These are phyloP conservation scores for Chiua virens DNA, from an alignment of 768 basidiomycete species.

Conservation along the genomic window DNA sequence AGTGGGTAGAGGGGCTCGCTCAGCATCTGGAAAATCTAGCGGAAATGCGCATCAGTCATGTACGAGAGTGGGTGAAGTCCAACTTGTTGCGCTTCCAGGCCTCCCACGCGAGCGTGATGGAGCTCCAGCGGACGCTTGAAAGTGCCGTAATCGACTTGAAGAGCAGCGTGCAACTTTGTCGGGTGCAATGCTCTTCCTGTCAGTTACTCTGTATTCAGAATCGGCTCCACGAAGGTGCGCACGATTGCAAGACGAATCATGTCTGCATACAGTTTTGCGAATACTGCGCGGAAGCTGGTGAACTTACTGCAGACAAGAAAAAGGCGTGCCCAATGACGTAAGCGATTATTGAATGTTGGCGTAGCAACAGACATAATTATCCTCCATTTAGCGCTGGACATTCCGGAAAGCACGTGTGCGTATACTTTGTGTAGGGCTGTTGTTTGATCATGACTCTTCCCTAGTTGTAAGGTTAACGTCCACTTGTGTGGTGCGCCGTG, in stretches of 20 bases:
- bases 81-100: constrained; percentile 51
- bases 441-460: neutral
- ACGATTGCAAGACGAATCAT: constrained; percentile 53
- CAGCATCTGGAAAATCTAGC: constrained; percentile 41
- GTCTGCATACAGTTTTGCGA: constrained; percentile 45
- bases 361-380: neutral
- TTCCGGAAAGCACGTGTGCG: constrained; percentile 53
- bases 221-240: constrained; percentile 45
- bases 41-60: constrained; percentile 45
- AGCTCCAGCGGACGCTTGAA: constrained; percentile 46
- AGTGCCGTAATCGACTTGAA: constrained; percentile 45
- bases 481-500: constrained; percentile 60
- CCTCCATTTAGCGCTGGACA: constrained; percentile 50
- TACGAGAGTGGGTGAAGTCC: constrained; percentile 48
- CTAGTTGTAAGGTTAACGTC: constrained; percentile 49
- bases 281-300: constrained; percentile 34
- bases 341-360: constrained; percentile 18
- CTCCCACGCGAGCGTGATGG: constrained; percentile 44
- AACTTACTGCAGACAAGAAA: constrained; percentile 25
- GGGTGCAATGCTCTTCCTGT: constrained; percentile 46
- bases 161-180: constrained; percentile 51
- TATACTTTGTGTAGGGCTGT: constrained; percentile 3
- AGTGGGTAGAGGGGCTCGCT: constrained; percentile 43
- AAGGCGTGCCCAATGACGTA: constrained; percentile 47
- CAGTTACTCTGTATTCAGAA: constrained; percentile 48